phyloP scores from a whole-genome alignment of 2,329 filamentous ascomycete species.

The Aspergillus uvarum region DNA sequence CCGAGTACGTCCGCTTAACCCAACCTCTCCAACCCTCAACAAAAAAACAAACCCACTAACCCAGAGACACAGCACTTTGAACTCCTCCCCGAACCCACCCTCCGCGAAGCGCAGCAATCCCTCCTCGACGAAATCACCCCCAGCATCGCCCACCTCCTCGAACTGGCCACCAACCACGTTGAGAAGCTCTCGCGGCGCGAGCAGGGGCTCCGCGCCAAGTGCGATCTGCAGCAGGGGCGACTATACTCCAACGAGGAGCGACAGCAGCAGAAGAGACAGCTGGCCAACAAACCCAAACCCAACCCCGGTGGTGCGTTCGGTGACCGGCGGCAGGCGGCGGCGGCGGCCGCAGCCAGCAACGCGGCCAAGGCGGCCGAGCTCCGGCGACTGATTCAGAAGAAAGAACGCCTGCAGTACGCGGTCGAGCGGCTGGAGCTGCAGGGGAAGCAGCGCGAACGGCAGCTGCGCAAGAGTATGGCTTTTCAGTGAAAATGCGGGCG shows the following conservation, averaged over 20 bases:
- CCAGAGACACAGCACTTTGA: slow-evolving; percentile 72
- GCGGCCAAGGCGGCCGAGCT: slow-evolving; percentile 57
- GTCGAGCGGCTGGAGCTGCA: slow-evolving; percentile 84
- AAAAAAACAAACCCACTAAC: slow-evolving; percentile 1
- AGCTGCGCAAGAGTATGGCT: slow-evolving; percentile 72
- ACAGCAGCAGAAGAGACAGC: slow-evolving; percentile 18
- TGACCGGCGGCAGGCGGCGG: slow-evolving; percentile 25
- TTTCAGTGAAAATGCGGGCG: slow-evolving; percentile 36
- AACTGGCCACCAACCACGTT: slow-evolving; percentile 78
- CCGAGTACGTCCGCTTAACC: slow-evolving; percentile 49
- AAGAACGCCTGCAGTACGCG: slow-evolving; percentile 80
- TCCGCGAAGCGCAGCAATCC: slow-evolving; percentile 77
- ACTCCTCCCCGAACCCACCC: slow-evolving; percentile 79
- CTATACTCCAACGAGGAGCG: slow-evolving; percentile 47
- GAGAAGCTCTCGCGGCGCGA: slow-evolving; percentile 81
- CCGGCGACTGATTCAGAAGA: slow-evolving; percentile 72
- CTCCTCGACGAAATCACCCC: slow-evolving; percentile 88
- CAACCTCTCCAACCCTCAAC: neutral
- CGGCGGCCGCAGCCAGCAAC: slow-evolving; percentile 21
- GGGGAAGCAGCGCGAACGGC: slow-evolving; percentile 72
- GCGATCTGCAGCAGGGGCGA: slow-evolving; percentile 77
- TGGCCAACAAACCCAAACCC: neutral
- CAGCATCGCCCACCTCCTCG: slow-evolving; percentile 74
- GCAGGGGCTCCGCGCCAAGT: slow-evolving; percentile 77
- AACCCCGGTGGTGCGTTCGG: slow-evolving; percentile 23